Evolutionary conservation across 1,284 basidiomycete genomes (phyloP), one percentile per base, ranked within the genome.

Genomic region (Puccinia horiana): DNA sequence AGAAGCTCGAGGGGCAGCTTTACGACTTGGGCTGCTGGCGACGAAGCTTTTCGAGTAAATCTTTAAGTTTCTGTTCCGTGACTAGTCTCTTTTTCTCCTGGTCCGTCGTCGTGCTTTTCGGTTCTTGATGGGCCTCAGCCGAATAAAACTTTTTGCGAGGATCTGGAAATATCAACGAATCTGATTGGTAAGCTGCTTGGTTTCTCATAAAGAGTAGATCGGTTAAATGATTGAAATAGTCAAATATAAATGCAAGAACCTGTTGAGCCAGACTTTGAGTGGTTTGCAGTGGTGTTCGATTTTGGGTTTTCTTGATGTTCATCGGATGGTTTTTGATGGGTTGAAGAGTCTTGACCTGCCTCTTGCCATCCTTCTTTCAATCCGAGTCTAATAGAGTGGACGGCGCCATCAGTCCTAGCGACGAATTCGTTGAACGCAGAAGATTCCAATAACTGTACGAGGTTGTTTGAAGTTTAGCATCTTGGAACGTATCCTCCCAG

Each of bases 341-440:
- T 49, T 2, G 69, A 47, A 9, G 47, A 29, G 29, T 72, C 44
- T 52, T 49, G 42, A 29, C 49, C 16, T 49, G n/a, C 69, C 49
- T 72, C 69, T n/a, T 72, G 42, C 69, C 69, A 72, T 14, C 69
- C 69, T 72, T 72, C 69, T 49, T 72, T 72, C 37, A 72, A 72
- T 11, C 44, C 69, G 42, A 72, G 74, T 61, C 52, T 76, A 18
- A 76, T 61, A 18, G 74, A 76, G 40, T 63, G 29, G 26, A 63
- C 40, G 11, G 42, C 37, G n/a, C 40, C 40, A 61, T 76, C 74
- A 40, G 74, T 76, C 54, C 54, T 76, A 4, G 52, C 40, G 14
- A 76, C 74, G 52, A 76, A 61, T 61, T 76, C 52, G 35, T 76
- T 52, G 29, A 76, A 76, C 1, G 52, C n/a, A 18, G 74, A 35